These are phyloP conservation scores for Sarocladium strictum DNA, from an alignment of 2,329 filamentous ascomycete genomes.

Conservation along the genomic window DNA sequence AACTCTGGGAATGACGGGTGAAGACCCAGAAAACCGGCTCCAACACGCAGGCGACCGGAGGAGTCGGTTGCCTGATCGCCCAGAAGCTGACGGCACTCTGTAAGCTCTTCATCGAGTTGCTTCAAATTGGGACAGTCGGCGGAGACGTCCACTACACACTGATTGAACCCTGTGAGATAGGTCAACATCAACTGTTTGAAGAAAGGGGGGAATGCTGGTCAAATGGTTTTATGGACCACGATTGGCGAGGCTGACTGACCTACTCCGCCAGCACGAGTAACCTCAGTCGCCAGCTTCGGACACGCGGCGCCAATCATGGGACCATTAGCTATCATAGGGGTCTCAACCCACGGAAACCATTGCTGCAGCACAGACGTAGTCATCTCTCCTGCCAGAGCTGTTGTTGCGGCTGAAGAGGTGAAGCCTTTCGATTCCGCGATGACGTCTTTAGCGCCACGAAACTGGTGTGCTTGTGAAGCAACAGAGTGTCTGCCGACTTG, in stretches of 20 bases:
- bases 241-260: conserved; percentile 19
- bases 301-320: conserved; percentile 30
- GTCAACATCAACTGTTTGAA: neutral
- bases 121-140: conserved; percentile 23
- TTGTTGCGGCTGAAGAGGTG: neutral
- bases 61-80: neutral
- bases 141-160: conserved; percentile 23
- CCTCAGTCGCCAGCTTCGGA: conserved; percentile 29
- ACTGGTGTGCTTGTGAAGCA: too few species aligned
- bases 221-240: neutral
- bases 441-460: neutral
- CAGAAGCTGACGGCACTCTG: conserved; percentile 20
- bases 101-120: conserved; percentile 26
- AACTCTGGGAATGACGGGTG: conserved; percentile 33
- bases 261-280: conserved; percentile 31
- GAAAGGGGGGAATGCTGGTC: too few species aligned
- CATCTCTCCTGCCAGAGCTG: neutral
- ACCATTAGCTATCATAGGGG: conserved; percentile 20
- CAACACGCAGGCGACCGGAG: conserved; percentile 45
- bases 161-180: conserved; percentile 24
- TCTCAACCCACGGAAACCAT: conserved; percentile 26
- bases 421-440: too few species aligned
- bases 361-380: conserved; percentile 14
- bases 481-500: too few species aligned
- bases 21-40: conserved; percentile 51